These are phyloP conservation scores for Colletotrichum trifolii DNA, from an alignment of 2,329 filamentous ascomycete species.

Conservation along the genomic window DNA sequence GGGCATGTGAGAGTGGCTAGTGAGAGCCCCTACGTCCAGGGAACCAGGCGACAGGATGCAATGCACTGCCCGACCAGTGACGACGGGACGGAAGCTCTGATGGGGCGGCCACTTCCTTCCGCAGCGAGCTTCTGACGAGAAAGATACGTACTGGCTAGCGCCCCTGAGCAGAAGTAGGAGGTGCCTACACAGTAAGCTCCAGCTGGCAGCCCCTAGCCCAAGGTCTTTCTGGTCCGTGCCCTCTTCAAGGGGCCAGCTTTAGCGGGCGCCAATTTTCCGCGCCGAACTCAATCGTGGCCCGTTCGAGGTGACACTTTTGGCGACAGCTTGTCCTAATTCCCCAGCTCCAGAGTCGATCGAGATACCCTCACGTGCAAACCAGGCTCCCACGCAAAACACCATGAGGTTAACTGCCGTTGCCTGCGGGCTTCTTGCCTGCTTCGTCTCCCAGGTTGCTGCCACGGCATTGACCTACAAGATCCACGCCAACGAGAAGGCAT, in stretches of 20 bases:
- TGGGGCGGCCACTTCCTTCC: slow-evolving; percentile 21
- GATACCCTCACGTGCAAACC: slow-evolving; percentile 30
- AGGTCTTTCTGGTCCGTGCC: slow-evolving; percentile 26
- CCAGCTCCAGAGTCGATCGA: slow-evolving; percentile 25
- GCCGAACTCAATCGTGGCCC: slow-evolving; percentile 37
- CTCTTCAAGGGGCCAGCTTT: slow-evolving; percentile 21
- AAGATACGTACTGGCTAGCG: background rate
- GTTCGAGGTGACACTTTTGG: slow-evolving; percentile 37
- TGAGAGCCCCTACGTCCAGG: background rate
- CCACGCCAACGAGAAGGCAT: slow-evolving; percentile 89
- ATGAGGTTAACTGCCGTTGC: slow-evolving; percentile 76
- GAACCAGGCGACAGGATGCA: too few relatives aligned
- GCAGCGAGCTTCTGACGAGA: slow-evolving; percentile 7
- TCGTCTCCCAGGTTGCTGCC: slow-evolving; percentile 78
- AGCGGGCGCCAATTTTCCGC: slow-evolving; percentile 36
- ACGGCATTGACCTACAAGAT: slow-evolving; percentile 97
- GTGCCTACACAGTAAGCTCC: background rate
- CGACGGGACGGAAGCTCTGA: slow-evolving; percentile 12
- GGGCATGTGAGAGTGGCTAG: slow-evolving; percentile 25
- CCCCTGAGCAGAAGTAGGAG: background rate
- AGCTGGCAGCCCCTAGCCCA: background rate
- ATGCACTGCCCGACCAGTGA: background rate
- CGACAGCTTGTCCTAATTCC: slow-evolving; percentile 42
- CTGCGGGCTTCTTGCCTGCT: slow-evolving; percentile 76
- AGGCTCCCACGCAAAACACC: slow-evolving; percentile 41